These are phyloP conservation scores for Penstemon davidsonii DNA, from an alignment of 257 asterid genomes.

Conservation along the genomic window DNA sequence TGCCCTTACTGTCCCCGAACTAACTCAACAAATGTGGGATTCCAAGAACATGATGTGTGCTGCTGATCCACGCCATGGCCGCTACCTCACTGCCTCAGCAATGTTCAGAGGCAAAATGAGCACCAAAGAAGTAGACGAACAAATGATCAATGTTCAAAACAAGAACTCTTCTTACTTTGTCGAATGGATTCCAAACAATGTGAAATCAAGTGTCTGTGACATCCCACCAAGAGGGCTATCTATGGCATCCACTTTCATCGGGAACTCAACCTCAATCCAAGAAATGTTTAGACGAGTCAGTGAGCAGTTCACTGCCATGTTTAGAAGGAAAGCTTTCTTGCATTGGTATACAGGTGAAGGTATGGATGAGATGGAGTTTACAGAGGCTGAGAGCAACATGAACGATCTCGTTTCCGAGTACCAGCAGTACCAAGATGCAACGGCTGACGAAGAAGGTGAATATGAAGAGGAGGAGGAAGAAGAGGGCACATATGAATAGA, in stretches of 20 bases:
- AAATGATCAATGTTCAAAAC: conserved; percentile 83
- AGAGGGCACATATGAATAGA: conserved; percentile 31
- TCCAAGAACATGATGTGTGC: conserved; percentile 96
- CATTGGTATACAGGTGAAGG: conserved; percentile 93
- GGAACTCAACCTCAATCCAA: conserved; percentile 85
- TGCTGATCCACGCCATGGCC: conserved; percentile 89
- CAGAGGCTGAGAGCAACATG: conserved; percentile 90
- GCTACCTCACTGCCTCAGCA: conserved; percentile 89
- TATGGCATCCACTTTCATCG: conserved; percentile 85
- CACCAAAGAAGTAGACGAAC: conserved; percentile 89
- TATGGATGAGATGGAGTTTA: conserved; percentile 89
- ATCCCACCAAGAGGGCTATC: conserved; percentile 89
- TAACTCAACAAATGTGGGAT: conserved; percentile 94
- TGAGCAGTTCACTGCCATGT: conserved; percentile 93
- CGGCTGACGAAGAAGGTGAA: conserved; percentile 81
- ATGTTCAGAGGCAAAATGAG: conserved; percentile 94
- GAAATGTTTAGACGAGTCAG: conserved; percentile 95
- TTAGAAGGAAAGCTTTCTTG: conserved; percentile 91
- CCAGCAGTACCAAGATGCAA: conserved; percentile 96
- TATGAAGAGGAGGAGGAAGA: conserved; percentile 72
- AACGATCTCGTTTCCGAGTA: conserved; percentile 86
- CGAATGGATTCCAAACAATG: conserved; percentile 93
- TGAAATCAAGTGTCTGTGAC: conserved; percentile 87
- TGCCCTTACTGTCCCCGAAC: conserved; percentile 83
- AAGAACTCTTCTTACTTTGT: conserved; percentile 88